Evolutionary conservation across 2,329 filamentous ascomycete species (phyloP), one percentile per base, ranked within the genome.

Genomic region (Thermoascus crustaceus): DNA sequence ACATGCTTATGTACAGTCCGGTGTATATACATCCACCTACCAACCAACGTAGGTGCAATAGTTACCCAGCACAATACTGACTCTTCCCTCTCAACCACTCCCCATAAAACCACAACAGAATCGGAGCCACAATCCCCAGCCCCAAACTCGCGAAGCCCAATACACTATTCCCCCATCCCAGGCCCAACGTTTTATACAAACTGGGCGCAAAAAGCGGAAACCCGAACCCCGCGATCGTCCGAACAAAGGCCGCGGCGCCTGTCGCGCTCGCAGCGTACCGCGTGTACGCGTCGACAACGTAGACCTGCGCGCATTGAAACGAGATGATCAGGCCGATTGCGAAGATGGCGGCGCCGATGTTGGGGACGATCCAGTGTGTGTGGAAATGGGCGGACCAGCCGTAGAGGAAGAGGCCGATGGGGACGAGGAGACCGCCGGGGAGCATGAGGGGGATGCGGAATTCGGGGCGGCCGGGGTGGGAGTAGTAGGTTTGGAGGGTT

Each of bases 361-460:
- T 64, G 3, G 70, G 67, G 36, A 68, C 50, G 25, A 71, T 67
- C 61, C 71, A 71, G 38, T 71, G 67, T 0, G 59, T 43, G 8
- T 55, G 45, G 2, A 53, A 52, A 24, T 72, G 57, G 0, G 68
- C 65, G 3, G 57, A 54, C 69, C 70, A 75, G 4, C 71, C 71
- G 41, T 74, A 76, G 45, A 66, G 58, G 39, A 72, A 68, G 5
- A 75, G 51, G 0, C 69, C 66, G 1, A 63, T 40, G 0, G 72
- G 70, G 0, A 71, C 58, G 0, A 76, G 35, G 0, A 76, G 27
- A 0, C 64, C 66, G 0, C 67, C 70, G 0, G 67, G 60, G 4
- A 78, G 46, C 58, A 73, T 69, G 7, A 76, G 55, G 0, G 75
- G 74, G 0, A 78, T 57, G n/a, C 76, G 71, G 42, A 69, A 73